Base-by-base conservation (phyloP, 2,329 filamentous ascomycete genomes). In the Claviceps sp. region DNA sequence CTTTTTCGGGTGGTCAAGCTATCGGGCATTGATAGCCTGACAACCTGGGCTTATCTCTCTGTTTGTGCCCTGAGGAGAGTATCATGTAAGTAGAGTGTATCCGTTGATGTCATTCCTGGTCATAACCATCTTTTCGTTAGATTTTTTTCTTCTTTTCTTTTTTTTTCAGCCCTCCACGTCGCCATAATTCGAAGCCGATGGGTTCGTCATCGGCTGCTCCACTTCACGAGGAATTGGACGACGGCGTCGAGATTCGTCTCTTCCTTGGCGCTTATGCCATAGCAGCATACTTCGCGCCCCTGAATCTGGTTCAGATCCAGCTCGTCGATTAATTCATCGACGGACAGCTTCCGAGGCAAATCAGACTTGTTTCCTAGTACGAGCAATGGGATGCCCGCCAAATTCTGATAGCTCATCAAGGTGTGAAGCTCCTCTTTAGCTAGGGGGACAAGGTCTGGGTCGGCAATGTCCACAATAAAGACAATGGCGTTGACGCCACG, bases 171-270 rank as follows among this genome's bases (percentile, higher is more conserved):
- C 18, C 37, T 46, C 49, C 47, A 45, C 44, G 47, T 43, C 52
- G 18, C 34, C 40, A 47, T 24, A 41, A 30, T 24, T 7, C 47
- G n/a, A 34, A 18, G 30, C 13, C 13, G 38, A 34, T 46, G 11
- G 26, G 18, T 18, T 18, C 36, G 43, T 80, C 71, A 89, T 71
- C 84, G 84, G 65, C 77, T 88, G 57, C 89, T 85, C 67, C 87
- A 86, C 60, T 89, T 91, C 68, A 98, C 91, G 66, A 98, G 75
- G 87, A 93, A 98, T 67, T 95, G 87, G 62, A 98, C 76, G 50
- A 98, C 93, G 6, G 91, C 93, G 65, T 98, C 91, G 58, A 98
- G 81, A 71, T 98, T 98, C 53, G 91, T 98, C 72, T 98, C 93
- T 67, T 97, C 91, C 70, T 97, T 97, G 55, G 91, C 93, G 67